Percentiles rank a stretch among this genome's conserved stretches.
Conservation (phyloP, 1,284 basidiomycete genomes). For the Boletus holoroseus region DNA sequence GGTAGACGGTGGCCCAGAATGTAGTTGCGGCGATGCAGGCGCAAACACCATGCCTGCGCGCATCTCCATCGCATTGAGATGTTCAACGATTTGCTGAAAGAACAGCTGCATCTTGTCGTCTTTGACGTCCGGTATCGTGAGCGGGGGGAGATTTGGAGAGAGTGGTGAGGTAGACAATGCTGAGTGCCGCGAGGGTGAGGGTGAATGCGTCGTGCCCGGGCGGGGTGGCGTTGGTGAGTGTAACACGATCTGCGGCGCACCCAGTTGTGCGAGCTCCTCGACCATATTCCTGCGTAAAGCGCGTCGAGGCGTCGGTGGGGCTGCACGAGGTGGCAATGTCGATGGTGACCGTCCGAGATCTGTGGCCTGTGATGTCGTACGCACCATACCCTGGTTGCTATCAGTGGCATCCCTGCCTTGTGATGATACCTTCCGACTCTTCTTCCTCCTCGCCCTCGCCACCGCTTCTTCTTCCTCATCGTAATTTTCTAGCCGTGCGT, state of each 20-base stretch:
- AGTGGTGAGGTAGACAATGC: constrained; percentile 24
- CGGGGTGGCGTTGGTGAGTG: constrained; percentile 32
- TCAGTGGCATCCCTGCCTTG: constrained; percentile 7
- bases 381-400: constrained; percentile 13
- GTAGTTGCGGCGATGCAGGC: constrained; percentile 21
- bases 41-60: constrained; percentile 29
- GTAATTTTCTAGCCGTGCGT: constrained; percentile 62
- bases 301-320: constrained; percentile 56
- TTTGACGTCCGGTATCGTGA: constrained; percentile 33
- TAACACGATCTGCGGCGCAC: constrained; percentile 28
- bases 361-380: constrained; percentile 25
- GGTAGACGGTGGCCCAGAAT: constrained; percentile 14
- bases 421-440: constrained; percentile 29
- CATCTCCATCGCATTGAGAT: constrained; percentile 66
- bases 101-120: constrained; percentile 73
- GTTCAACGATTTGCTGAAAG: constrained; percentile 77
- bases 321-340: constrained; percentile 48
- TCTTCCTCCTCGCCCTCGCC: constrained; percentile 30
- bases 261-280: constrained; percentile 19
- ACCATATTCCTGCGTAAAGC: constrained; percentile 19
- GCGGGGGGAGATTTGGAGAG: constrained; percentile 36
- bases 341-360: constrained; percentile 33
- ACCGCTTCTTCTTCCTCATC: constrained; percentile 52
- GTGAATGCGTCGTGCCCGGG: constrained; percentile 18
- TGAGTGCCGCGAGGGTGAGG: constrained; percentile 29